These are phyloP conservation scores for Leptographium radiaticola DNA, from an alignment of 2,329 filamentous ascomycete genomes.

Conservation along the genomic window DNA sequence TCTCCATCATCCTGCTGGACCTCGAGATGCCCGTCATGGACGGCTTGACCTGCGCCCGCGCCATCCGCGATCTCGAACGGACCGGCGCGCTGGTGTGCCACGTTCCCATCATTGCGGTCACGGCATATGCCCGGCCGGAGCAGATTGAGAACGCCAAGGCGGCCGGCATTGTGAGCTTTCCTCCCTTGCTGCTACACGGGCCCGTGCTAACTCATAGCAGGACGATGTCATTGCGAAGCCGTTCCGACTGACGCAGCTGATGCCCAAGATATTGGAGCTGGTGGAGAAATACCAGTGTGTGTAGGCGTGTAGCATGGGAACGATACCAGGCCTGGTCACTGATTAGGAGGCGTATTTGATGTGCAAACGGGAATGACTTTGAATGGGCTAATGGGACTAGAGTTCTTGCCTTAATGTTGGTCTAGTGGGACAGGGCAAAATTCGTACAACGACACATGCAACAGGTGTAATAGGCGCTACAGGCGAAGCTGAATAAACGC, in stretches of 20 bases:
- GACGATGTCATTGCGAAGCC: constrained; percentile 71
- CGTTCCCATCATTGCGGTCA: constrained; percentile 73
- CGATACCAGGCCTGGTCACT: no score
- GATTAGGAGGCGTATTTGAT: no score
- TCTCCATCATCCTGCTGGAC: constrained; percentile 66
- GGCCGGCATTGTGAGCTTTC: constrained; percentile 53
- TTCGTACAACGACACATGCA: background rate
- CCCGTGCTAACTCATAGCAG: constrained; percentile 22
- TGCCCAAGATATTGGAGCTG: constrained; percentile 52
- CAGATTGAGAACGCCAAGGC: constrained; percentile 59
- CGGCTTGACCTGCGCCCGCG: constrained; percentile 57
- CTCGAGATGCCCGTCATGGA: constrained; percentile 76
- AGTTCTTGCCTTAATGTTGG: no score
- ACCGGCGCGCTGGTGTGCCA: constrained; percentile 48
- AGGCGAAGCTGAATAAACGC: background rate
- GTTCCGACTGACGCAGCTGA: constrained; percentile 59
- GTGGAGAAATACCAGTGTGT: constrained; percentile 25
- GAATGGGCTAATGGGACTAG: no score
- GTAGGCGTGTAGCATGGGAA: background rate
- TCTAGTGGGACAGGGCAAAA: no score
- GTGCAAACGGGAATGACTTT: no score
- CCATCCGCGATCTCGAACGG: constrained; percentile 54
- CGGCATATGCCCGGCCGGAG: constrained; percentile 63
- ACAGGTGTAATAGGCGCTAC: background rate
- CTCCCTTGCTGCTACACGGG: background rate